phyloP scores from a whole-genome alignment of 1,139 yeast species.

The Taphrina confusa region DNA sequence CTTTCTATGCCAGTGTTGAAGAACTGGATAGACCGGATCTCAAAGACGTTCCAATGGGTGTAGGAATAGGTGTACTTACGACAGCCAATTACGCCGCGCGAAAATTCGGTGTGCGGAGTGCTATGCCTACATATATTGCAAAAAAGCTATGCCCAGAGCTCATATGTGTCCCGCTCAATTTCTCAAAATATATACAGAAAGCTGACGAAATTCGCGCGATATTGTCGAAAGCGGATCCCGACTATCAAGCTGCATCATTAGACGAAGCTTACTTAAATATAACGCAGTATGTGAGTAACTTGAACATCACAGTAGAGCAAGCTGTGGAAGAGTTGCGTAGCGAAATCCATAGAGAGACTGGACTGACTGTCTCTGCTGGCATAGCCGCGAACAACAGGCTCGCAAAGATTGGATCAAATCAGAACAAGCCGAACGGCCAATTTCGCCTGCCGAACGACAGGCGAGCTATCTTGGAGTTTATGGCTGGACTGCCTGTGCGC shows the following conservation, averaged over 20 bases:
- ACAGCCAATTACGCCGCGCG: conserved; percentile 80
- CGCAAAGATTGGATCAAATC: conserved; percentile 65
- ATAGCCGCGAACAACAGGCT: conserved; percentile 61
- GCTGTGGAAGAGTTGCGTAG: conserved; percentile 51
- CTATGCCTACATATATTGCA: conserved; percentile 74
- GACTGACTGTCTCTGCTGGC: conserved; percentile 70
- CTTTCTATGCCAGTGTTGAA: conserved; percentile 79
- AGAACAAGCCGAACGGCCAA: conserved; percentile 71
- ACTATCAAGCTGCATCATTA: conserved; percentile 68
- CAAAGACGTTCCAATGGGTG: conserved; percentile 67
- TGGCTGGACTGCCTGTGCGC: conserved; percentile 40
- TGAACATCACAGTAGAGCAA: conserved; percentile 38
- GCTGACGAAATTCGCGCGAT: conserved; percentile 56
- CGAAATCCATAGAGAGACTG: conserved; percentile 52
- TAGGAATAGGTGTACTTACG: conserved; percentile 74
- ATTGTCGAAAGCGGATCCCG: conserved; percentile 43
- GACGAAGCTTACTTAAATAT: conserved; percentile 75
- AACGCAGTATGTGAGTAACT: conserved; percentile 42
- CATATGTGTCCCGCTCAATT: conserved; percentile 61
- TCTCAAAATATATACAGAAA: conserved; percentile 60
- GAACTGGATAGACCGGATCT: conserved; percentile 56
- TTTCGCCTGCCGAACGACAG: conserved; percentile 42
- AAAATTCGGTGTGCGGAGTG: conserved; percentile 59
- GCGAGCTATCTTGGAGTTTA: conserved; percentile 40
- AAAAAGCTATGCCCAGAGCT: conserved; percentile 59